Evolutionary conservation across 768 basidiomycete species (phyloP), one percentile per base, ranked within the genome.

Genomic region (Paxillus ammoniavirescens): DNA sequence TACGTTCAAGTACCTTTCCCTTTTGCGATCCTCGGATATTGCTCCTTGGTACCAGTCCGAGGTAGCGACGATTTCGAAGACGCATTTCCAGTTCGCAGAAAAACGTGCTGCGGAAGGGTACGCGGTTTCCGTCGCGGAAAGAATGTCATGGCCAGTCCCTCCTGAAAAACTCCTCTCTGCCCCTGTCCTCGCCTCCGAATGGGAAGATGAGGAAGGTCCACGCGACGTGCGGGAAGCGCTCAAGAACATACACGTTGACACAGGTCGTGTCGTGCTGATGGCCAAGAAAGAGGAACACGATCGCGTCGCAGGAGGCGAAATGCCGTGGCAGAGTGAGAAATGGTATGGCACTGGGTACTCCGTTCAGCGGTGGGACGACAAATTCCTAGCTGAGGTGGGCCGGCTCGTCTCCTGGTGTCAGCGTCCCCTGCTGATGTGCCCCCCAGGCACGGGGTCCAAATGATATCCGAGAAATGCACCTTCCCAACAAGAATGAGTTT

Each of bases 271-370:
- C 18, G 83, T 89, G 23, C 69, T 99, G 38, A 91, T 92, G 81
- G 86, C 86, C n/a, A 83, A 83, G 66, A 82, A 79, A 41, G 81
- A 84, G 55, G 86, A 81, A 30, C 75, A 77, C 42, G 77, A 75
- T 49, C 74, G 85, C 38, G 73, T 88, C 50, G 67, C 71, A 23
- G 82, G 78, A 53, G 54, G 80, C 30, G 73, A 74, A 13, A 65
- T 76, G 15, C 68, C 72, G 36, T 93, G 91, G 91, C 64, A 80
- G 58, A 82, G 79, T 42, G 97, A 98, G 71, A 86, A 87, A 41
- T 93, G 93, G 84, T 99, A 99, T 69, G 92, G 89, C 5, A 98
- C 97, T 2, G 79, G 83, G 56, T 98, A 95, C 69, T 75, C 76
- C 35, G 82, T 95, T n/a, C 81, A 90, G 59, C 77, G 74, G 48